These are phyloP conservation scores for Paramecium sonneborni DNA, from an alignment of 73 alveolate species.

Conservation along the genomic window DNA sequence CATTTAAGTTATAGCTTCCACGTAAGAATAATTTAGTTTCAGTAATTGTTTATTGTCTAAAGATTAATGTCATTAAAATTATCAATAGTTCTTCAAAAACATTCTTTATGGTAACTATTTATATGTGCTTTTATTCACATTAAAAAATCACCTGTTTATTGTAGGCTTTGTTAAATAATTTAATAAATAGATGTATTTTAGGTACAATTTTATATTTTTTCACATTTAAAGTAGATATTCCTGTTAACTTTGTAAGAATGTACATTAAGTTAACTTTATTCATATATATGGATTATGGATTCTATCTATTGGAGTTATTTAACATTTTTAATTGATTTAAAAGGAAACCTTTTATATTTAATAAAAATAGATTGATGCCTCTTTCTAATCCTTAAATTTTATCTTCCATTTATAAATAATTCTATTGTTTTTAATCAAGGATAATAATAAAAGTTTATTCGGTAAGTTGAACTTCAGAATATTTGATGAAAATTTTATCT, in stretches of 20 bases:
- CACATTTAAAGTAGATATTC: background rate
- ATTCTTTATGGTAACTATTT: background rate
- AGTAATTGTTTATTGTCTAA: background rate
- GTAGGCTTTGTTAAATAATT: background rate
- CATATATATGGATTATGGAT: background rate
- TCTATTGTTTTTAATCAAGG: background rate
- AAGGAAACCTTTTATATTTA: background rate
- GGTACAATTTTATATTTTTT: background rate
- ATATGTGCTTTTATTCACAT: background rate
- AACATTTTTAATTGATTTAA: background rate
- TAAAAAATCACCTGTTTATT: background rate
- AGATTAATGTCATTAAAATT: background rate
- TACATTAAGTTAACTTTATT: background rate
- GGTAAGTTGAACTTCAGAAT: background rate
- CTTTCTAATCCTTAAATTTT: background rate
- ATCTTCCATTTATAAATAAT: background rate
- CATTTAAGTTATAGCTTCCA: background rate
- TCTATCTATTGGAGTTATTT: background rate
- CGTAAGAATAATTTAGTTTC: background rate
- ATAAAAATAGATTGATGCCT: background rate
- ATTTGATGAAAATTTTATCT: background rate
- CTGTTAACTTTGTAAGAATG: background rate
- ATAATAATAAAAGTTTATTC: background rate
- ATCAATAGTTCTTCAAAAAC: background rate
- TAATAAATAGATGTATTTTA: background rate